These are phyloP conservation scores for Colletotrichum sp. DNA, from an alignment of 2,329 filamentous ascomycete species.

Conservation along the genomic window DNA sequence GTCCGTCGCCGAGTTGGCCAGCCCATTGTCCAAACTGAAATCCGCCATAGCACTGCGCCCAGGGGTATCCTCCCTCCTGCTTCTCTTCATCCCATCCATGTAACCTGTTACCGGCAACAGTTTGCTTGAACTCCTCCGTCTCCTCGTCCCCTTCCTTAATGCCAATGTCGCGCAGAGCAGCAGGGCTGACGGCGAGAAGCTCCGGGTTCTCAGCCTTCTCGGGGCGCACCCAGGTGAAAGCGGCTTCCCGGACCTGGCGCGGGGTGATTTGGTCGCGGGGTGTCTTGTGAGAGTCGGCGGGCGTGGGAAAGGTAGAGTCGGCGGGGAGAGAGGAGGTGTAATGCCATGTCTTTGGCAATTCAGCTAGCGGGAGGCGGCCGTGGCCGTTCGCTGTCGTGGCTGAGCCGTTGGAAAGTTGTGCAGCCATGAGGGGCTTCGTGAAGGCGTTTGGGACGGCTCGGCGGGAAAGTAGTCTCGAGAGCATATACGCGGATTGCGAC, in stretches of 20 bases:
- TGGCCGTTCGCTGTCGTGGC: background rate
- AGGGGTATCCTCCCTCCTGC: constrained; percentile 81
- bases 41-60: constrained; percentile 98
- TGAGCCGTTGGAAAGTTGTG: constrained; percentile 34
- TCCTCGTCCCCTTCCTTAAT: constrained; percentile 71
- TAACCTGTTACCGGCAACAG: constrained; percentile 83
- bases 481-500: constrained; percentile 29
- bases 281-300: constrained; percentile 79
- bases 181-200: constrained; percentile 79
- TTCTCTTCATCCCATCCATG: constrained; percentile 76
- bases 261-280: constrained; percentile 79
- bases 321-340: constrained; percentile 73
- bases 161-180: constrained; percentile 82
- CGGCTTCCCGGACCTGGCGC: constrained; percentile 81
- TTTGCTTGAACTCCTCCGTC: constrained; percentile 75
- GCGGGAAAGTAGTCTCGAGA: constrained; percentile 33
- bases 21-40: constrained; percentile 87
- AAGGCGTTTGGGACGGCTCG: constrained; percentile 32
- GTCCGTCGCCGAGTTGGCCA: constrained; percentile 91
- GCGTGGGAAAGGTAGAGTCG: constrained; percentile 80
- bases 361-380: constrained; percentile 48
- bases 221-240: constrained; percentile 91
- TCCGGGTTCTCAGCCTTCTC: constrained; percentile 75
- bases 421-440: constrained; percentile 34
- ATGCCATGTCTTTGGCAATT: constrained; percentile 69